Evolutionary conservation across 2,329 filamentous ascomycete species (phyloP).

Genomic region (Hypoxylon sp.): DNA sequence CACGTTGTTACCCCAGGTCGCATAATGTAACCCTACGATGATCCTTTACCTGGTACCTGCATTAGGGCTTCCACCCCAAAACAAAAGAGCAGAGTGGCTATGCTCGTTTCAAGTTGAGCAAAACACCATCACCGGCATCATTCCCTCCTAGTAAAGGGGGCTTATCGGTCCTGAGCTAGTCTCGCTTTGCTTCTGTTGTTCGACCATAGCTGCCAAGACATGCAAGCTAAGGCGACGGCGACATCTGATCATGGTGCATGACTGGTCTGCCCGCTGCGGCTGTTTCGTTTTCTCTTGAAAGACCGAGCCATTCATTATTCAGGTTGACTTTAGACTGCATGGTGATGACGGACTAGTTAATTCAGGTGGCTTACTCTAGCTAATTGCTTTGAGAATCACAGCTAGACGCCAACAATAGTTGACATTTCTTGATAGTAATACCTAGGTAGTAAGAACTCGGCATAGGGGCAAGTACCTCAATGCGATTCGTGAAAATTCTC

Average conservation of each 20-base stretch:
- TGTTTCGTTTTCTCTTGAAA: slow-evolving; percentile 7
- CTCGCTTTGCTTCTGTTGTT: slow-evolving; percentile 31
- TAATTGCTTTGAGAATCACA: not conserved
- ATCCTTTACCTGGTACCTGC: slow-evolving; percentile 51
- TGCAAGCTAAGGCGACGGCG: slow-evolving; percentile 17
- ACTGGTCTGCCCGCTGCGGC: slow-evolving; percentile 6
- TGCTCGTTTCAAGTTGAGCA: slow-evolving; percentile 49
- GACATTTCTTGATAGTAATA: slow-evolving; percentile 17
- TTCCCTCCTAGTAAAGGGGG: slow-evolving; percentile 29
- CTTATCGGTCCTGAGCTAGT: slow-evolving; percentile 17
- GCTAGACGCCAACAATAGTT: not conserved
- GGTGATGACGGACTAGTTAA: slow-evolving; percentile 10
- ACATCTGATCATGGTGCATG: slow-evolving; percentile 23
- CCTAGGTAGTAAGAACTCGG: slow-evolving; percentile 19
- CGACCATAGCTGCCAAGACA: slow-evolving; percentile 11
- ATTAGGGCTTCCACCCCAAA: slow-evolving; percentile 41
- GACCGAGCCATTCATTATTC: slow-evolving; percentile 15
- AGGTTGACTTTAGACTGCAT: slow-evolving; percentile 7
- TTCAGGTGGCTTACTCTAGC: slow-evolving; percentile 18
- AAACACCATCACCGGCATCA: slow-evolving; percentile 30
- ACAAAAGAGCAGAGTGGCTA: slow-evolving; percentile 44
- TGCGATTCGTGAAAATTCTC: slow-evolving; percentile 23
- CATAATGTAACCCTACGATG: slow-evolving; percentile 33
- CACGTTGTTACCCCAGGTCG: slow-evolving; percentile 25
- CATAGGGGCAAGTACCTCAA: slow-evolving; percentile 4